These are phyloP conservation scores for Globisporangium yorkense DNA, from an alignment of 352 stramenopile species.

Conservation along the genomic window DNA sequence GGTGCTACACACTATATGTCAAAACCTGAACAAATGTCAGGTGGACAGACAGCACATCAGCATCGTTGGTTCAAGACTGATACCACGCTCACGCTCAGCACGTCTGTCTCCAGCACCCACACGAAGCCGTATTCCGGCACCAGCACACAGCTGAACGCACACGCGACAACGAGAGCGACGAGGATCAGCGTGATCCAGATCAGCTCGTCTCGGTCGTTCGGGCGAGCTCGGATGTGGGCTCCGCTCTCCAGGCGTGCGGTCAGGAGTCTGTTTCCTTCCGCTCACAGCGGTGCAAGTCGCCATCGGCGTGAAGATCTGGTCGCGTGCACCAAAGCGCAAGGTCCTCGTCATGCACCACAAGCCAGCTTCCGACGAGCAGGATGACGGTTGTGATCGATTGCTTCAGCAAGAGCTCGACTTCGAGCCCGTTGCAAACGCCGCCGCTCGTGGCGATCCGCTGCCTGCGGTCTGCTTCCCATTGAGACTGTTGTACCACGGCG, in stretches of 20 bases:
- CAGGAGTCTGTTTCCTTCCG: neutral
- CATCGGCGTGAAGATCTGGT: neutral
- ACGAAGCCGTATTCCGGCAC: neutral
- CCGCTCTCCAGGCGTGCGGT: neutral
- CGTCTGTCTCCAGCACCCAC: neutral
- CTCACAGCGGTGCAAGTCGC: neutral
- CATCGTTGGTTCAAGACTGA: no score
- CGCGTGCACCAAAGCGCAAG: neutral
- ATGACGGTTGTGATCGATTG: neutral
- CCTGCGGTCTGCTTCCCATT: constrained; percentile 53
- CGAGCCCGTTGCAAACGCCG: neutral
- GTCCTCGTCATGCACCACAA: neutral
- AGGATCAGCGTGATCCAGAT: neutral
- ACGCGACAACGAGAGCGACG: neutral
- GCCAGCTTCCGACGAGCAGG: neutral
- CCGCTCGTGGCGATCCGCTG: neutral
- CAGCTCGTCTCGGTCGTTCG: neutral
- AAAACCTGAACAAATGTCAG: no score
- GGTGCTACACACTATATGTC: no score
- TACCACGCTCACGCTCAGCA: neutral
- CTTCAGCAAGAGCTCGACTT: neutral
- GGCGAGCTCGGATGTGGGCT: neutral
- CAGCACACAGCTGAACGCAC: neutral
- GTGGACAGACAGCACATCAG: no score
- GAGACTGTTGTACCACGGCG: constrained; percentile 24